Conservation (phyloP, 2,329 filamentous ascomycete species). For the Stemphylium lycopersici region DNA sequence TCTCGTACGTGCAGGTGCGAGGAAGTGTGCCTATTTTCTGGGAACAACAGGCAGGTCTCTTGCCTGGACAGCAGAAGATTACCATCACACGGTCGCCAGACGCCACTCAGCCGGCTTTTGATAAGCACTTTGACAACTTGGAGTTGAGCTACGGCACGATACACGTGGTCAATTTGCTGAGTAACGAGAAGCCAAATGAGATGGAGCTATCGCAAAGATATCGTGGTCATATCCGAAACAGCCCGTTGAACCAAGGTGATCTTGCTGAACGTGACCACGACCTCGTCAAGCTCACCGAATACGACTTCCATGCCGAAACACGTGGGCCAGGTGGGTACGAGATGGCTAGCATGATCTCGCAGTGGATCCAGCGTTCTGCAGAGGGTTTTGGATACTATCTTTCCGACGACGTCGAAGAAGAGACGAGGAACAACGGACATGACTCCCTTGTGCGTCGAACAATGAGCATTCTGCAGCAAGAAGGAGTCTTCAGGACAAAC, state of each 20-base stretch:
- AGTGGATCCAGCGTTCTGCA: constrained; percentile 77
- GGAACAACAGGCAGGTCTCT: constrained; percentile 87
- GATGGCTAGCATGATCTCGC: constrained; percentile 82
- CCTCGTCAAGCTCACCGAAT: constrained; percentile 81
- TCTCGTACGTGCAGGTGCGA: constrained; percentile 91
- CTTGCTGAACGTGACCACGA: constrained; percentile 68
- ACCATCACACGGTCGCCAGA: constrained; percentile 85
- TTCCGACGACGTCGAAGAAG: constrained; percentile 71
- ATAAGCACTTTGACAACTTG: constrained; percentile 91
- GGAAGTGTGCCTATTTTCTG: constrained; percentile 96
- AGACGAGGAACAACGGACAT: constrained; percentile 51
- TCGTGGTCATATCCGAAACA: constrained; percentile 75
- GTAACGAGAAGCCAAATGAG: constrained; percentile 84
- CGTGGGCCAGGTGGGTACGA: constrained; percentile 86
- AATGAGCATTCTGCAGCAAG: constrained; percentile 82
- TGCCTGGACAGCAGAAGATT: constrained; percentile 94
- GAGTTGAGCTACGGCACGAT: constrained; percentile 87
- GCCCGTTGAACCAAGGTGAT: constrained; percentile 68
- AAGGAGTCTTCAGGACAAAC: constrained; percentile 95
- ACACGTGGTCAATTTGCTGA: constrained; percentile 93
- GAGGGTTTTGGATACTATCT: constrained; percentile 93
- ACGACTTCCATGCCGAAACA: constrained; percentile 96
- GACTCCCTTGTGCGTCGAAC: constrained; percentile 49
- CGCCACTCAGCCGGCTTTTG: constrained; percentile 91
- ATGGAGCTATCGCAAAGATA: constrained; percentile 82